A percentile compares a stretch with the other conserved stretches of the same genome.
Evolutionary conservation across 441 rosid species (phyloP).

Genomic region (Populus tomentosa): DNA sequence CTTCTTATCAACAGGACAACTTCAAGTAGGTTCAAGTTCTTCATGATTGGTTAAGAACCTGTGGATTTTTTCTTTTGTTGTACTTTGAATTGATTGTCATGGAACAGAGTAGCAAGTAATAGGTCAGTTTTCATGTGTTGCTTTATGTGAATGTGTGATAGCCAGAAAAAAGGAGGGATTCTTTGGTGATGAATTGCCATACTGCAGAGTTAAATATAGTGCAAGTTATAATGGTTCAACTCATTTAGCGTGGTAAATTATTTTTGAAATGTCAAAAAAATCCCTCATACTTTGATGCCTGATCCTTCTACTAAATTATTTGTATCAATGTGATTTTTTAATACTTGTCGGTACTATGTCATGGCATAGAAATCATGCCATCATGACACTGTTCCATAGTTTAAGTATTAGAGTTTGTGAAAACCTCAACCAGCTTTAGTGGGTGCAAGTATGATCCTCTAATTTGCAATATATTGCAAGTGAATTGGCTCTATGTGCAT

Average conservation of each 20-base stretch:
- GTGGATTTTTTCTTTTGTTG: background rate
- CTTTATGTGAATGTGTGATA: background rate
- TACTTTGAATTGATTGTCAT: background rate
- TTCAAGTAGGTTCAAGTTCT: conserved; percentile 60
- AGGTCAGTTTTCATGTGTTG: conserved; percentile 5
- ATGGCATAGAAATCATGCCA: background rate
- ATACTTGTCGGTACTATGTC: background rate
- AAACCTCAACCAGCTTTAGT: background rate
- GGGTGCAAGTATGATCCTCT: background rate
- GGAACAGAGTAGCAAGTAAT: background rate
- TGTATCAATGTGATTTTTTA: background rate
- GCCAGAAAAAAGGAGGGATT: background rate
- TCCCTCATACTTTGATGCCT: background rate
- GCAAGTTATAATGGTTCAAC: background rate
- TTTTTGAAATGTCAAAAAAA: background rate
- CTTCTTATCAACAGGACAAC: conserved; percentile 90
- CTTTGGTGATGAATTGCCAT: background rate
- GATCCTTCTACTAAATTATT: background rate
- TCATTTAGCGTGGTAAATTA: background rate
- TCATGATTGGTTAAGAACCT: conserved; percentile 2
- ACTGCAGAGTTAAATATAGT: background rate
- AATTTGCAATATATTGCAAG: too few relatives aligned
- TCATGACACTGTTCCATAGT: background rate
- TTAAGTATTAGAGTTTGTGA: background rate
- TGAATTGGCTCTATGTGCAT: background rate